phyloP scores from a whole-genome alignment of 2,329 filamentous ascomycete genomes.

The Decorospora gaudefroyi region DNA sequence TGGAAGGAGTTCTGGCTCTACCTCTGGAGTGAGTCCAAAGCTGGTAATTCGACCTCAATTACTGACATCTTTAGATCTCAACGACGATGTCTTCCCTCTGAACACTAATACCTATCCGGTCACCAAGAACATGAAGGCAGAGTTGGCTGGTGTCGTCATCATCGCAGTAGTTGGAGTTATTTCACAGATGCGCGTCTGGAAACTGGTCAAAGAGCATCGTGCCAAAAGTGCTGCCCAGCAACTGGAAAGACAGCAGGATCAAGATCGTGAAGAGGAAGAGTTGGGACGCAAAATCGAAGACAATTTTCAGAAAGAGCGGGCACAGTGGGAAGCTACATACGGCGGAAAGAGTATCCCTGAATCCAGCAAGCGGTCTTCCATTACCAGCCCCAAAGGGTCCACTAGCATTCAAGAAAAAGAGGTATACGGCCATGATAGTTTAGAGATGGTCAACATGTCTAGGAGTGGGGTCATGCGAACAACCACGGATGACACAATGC shows the following conservation, averaged over 20 bases:
- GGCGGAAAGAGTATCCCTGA: slow-evolving; percentile 61
- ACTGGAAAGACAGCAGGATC: slow-evolving; percentile 60
- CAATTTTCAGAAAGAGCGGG: slow-evolving; percentile 63
- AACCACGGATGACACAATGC: slow-evolving; percentile 35
- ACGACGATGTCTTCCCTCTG: slow-evolving; percentile 75
- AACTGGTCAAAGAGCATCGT: slow-evolving; percentile 65
- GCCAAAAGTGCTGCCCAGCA: slow-evolving; percentile 53
- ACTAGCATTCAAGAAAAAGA: slow-evolving; percentile 43
- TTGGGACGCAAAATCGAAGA: slow-evolving; percentile 69
- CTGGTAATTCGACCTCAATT: slow-evolving; percentile 4
- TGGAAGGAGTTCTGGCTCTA: slow-evolving; percentile 97
- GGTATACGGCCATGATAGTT: slow-evolving; percentile 52
- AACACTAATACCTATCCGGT: slow-evolving; percentile 78
- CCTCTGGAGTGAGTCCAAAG: slow-evolving; percentile 67
- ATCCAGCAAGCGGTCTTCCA: slow-evolving; percentile 57
- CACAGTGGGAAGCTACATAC: slow-evolving; percentile 78
- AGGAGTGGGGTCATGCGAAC: slow-evolving; percentile 51
- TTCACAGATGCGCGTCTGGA: slow-evolving; percentile 87
- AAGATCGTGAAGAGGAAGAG: slow-evolving; percentile 69
- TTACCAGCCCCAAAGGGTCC: slow-evolving; percentile 41
- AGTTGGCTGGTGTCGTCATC: slow-evolving; percentile 77
- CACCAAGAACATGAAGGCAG: slow-evolving; percentile 83
- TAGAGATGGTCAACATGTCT: slow-evolving; percentile 61
- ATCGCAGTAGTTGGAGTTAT: slow-evolving; percentile 75
- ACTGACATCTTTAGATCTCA: slow-evolving; percentile 60